Percentiles rank a stretch among this genome's conserved stretches.
Evolutionary conservation across 257 asterid genomes (phyloP).

Genomic region (Parsonsia alboflavescens): DNA sequence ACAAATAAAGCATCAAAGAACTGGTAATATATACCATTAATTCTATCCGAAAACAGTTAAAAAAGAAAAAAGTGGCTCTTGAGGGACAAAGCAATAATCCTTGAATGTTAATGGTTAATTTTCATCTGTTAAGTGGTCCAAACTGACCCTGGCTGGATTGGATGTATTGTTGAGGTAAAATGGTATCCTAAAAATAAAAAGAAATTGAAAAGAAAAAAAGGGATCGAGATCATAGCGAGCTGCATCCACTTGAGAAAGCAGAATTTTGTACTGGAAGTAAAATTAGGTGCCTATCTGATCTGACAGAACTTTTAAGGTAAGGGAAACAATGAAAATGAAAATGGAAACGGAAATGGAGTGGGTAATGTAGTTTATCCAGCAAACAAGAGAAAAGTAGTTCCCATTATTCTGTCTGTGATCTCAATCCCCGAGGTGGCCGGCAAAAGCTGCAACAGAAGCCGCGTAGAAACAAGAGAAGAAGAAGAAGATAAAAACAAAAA

Average conservation of each 20-base stretch:
- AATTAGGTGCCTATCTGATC: not conserved
- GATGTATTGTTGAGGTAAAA: not conserved
- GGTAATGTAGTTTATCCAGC: constrained; percentile 15
- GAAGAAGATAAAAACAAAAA: constrained; percentile 15
- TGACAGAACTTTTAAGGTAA: constrained; percentile 6
- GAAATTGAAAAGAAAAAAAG: not conserved
- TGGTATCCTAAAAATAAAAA: not conserved
- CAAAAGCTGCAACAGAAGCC: constrained; percentile 78
- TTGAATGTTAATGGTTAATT: not conserved
- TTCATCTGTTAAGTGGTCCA: not conserved
- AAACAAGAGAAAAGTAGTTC: constrained; percentile 23
- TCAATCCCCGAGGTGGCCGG: constrained; percentile 48
- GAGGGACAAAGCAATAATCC: not conserved
- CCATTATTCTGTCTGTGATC: constrained; percentile 37
- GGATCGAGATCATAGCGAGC: not conserved
- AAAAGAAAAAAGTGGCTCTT: too few species aligned
- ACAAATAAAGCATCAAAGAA: not conserved
- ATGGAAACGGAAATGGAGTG: not conserved
- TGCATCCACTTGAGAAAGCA: not conserved
- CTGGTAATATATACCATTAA: not conserved
- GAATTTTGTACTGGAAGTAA: not conserved
- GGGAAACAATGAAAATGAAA: constrained; percentile 2
- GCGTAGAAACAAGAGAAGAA: constrained; percentile 27
- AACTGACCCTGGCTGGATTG: not conserved
- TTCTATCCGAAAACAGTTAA: not conserved